Evolutionary conservation across 768 basidiomycete species (phyloP).

Genomic region (Pholiota conissans): DNA sequence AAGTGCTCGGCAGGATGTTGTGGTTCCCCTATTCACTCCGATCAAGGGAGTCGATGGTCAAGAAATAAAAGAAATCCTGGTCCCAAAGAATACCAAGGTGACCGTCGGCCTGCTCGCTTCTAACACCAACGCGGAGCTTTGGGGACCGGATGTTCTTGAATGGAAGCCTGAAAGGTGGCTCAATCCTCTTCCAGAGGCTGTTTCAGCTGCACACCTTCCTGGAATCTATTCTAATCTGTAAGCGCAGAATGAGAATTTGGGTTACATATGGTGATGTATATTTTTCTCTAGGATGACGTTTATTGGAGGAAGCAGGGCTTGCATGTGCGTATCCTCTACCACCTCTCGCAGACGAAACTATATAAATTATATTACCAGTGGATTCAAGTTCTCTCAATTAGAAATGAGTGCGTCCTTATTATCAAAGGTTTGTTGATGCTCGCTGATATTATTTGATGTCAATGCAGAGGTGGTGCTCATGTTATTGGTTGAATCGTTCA

Average conservation of each 20-base stretch:
- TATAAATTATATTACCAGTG: slow-evolving; percentile 11
- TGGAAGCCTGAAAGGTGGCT: slow-evolving; percentile 56
- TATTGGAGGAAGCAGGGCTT: slow-evolving; percentile 43
- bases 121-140: slow-evolving; percentile 40
- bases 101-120: slow-evolving; percentile 31
- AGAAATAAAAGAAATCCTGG: slow-evolving; percentile 28
- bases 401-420: slow-evolving; percentile 26
- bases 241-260: background rate
- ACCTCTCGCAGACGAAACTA: background rate
- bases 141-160: slow-evolving; percentile 47
- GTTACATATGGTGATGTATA: background rate
- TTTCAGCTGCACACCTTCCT: slow-evolving; percentile 36
- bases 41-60: slow-evolving; percentile 24
- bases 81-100: slow-evolving; percentile 36
- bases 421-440: background rate
- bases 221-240: slow-evolving; percentile 44
- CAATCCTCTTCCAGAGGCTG: slow-evolving; percentile 21
- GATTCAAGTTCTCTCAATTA: slow-evolving; percentile 25
- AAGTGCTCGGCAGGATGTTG: slow-evolving; percentile 22
- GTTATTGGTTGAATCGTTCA: slow-evolving; percentile 22
- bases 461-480: slow-evolving; percentile 22
- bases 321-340: slow-evolving; percentile 34
- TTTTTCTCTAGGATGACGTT: slow-evolving; percentile 39
- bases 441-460: background rate
- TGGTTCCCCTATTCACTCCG: slow-evolving; percentile 25